Percentiles rank a stretch among this genome's conserved stretches.
Evolutionary conservation across 2,329 filamentous ascomycete genomes (phyloP).

Genomic region (Diaporthe sp.): DNA sequence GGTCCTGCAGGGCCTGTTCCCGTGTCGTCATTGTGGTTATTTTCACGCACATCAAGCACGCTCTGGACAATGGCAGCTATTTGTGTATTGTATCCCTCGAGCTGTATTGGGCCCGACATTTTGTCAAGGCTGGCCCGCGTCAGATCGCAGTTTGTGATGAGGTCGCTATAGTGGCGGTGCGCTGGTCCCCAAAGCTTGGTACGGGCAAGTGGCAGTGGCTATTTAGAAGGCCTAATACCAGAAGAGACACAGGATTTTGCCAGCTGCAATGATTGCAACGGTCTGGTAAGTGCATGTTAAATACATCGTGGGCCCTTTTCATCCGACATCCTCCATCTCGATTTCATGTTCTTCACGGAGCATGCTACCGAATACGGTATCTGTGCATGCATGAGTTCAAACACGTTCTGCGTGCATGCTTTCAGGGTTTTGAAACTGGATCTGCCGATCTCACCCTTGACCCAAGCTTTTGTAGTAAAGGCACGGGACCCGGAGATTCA

Average conservation of each 20-base stretch:
- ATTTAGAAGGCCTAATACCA: not conserved
- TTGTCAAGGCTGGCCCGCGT: not conserved
- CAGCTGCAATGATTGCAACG: not conserved
- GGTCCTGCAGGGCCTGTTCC: not conserved
- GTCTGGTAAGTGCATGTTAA: not conserved
- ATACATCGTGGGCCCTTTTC: not conserved
- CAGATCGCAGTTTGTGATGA: not conserved
- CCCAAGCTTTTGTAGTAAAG: not conserved
- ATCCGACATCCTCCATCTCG: not conserved
- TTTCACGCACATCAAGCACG: not conserved
- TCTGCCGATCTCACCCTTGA: not conserved
- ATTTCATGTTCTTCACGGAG: not conserved
- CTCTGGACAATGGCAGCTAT: slow-evolving; percentile 1
- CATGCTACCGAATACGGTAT: not conserved
- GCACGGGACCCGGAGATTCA: not conserved
- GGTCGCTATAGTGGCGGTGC: not conserved
- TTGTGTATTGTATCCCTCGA: slow-evolving; percentile 1
- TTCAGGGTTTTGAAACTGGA: not conserved
- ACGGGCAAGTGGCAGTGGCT: no score
- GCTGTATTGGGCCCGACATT: not conserved
- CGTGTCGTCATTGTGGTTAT: not conserved
- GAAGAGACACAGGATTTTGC: no score
- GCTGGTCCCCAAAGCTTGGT: not conserved
- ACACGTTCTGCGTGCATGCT: not conserved
- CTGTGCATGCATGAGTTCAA: not conserved